Base-by-base conservation (phyloP, 169 alveolate genomes). In the Plasmodium relictum region DNA sequence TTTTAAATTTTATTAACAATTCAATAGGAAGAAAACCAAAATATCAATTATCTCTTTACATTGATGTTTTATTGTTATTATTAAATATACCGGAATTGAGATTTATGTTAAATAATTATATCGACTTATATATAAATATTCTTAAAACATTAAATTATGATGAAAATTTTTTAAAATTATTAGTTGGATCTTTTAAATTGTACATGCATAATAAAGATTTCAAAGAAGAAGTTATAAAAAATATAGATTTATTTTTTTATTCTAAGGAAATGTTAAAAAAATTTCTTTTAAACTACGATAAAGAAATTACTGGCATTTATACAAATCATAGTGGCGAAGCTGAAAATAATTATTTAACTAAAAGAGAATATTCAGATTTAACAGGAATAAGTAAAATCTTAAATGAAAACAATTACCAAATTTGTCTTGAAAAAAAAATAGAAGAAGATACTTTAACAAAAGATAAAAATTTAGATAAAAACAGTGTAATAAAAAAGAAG, bases 141-240 rank as follows among this genome's bases (percentile, higher is more conserved):
- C 48, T 80, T 44, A 80, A 45, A 71, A 54, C 66, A 20, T 12
- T 80, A 22, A 69, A 69, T 26, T 80, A 80, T 68, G 90, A 80
- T 59, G 56, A 80, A 41, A 68, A 69, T 12, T 80, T 80, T 80
- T 68, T 80, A 20, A 80, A 80, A 37, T 26, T 80, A 14, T 48
- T 80, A 42, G 39, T 80, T 6, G 90, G 90, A 3, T 52, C 61
- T 6, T 80, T 80, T 62, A 80, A 80, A 26, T 62, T 80, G 45
- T 80, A 80, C 48, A 80, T 80, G 90, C 90, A 80, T 37, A 80
- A 61, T 20, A 56, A 12, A 14, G 90, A 80, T 10, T 68, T 80
- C 50, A 80, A 80, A 37, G 54, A 80, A 31, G 73, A 68, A 41
- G 37, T 80, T 26, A 14, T 9, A 10, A 54, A 62, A 10, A 52